Percentiles rank a stretch among this genome's conserved stretches.
Evolutionary conservation across 179 eudicot genomes (phyloP).

Genomic region (Beta macrorhiza): DNA sequence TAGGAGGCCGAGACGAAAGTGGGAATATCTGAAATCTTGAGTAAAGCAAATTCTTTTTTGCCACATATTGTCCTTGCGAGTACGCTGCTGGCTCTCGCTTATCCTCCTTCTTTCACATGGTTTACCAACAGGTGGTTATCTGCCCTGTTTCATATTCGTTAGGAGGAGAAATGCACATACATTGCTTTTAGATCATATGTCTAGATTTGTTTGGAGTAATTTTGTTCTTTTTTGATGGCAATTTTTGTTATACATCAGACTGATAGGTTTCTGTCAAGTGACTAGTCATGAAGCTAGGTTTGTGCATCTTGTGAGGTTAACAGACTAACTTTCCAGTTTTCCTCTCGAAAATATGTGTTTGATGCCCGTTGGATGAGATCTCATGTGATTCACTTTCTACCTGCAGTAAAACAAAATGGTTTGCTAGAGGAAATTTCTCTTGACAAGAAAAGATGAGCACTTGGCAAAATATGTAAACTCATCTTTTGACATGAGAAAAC

Average conservation of each 20-base stretch:
- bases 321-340: neutral
- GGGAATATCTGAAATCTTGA: constrained; percentile 49
- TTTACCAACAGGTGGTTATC: constrained; percentile 77
- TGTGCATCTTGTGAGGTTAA: neutral
- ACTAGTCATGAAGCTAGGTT: constrained; percentile 4
- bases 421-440: neutral
- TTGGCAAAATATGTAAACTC: neutral
- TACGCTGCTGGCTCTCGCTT: constrained; percentile 76
- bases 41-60: constrained; percentile 75
- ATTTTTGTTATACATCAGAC: too few species aligned
- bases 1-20: constrained; percentile 44
- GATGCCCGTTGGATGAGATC: neutral
- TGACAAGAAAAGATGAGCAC: neutral
- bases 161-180: neutral
- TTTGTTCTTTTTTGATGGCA: neutral
- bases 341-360: neutral
- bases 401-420: neutral
- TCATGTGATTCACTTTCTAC: neutral
- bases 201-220: neutral
- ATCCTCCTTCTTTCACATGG: constrained; percentile 98
- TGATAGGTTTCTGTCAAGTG: neutral
- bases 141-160: constrained; percentile 2
- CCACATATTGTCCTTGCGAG: constrained; percentile 88
- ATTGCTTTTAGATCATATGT: constrained; percentile 3
- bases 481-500: neutral